Evolutionary conservation across 2,329 filamentous ascomycete species (phyloP).

Genomic region (Polytolypa hystricis): DNA sequence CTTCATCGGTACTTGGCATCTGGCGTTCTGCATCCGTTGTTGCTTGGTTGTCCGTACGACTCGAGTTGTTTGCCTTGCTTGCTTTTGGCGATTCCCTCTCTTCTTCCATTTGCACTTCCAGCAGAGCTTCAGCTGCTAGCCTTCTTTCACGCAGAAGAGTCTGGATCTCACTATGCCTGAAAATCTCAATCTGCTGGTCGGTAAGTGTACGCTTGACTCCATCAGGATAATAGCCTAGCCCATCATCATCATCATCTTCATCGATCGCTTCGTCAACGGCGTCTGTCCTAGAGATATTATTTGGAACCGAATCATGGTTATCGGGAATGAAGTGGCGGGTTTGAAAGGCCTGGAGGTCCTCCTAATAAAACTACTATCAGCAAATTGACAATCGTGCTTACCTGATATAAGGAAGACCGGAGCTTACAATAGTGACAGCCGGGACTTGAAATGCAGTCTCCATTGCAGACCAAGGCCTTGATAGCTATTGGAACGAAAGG

Average conservation of each 20-base stretch:
- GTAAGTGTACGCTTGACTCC: slow-evolving; percentile 82
- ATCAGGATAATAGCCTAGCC: slow-evolving; percentile 73
- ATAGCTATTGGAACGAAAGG: too few species aligned
- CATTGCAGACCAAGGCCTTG: too few species aligned
- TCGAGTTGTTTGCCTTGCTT: too few species aligned
- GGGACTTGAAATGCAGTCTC: slow-evolving; percentile 18
- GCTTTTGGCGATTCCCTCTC: too few species aligned
- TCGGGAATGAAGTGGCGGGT: slow-evolving; percentile 44
- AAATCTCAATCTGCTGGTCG: slow-evolving; percentile 81
- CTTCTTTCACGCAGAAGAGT: slow-evolving; percentile 48
- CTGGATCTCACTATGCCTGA: slow-evolving; percentile 79
- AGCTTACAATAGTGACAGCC: slow-evolving; percentile 25
- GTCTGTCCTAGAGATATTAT: slow-evolving; percentile 2
- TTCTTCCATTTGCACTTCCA: too few species aligned
- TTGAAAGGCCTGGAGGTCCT: slow-evolving; percentile 50
- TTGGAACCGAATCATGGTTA: slow-evolving; percentile 2
- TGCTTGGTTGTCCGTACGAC: too few species aligned
- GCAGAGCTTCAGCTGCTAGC: too few species aligned
- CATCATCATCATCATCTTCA: slow-evolving; percentile 38
- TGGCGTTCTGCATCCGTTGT: too few species aligned
- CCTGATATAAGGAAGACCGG: too few species aligned
- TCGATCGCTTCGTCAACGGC: slow-evolving; percentile 9
- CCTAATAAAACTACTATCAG: slow-evolving; percentile 28
- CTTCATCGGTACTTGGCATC: too few species aligned
- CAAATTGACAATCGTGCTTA: too few species aligned